Percentiles rank a stretch among this genome's conserved stretches.
Conservation (phyloP, 2,329 filamentous ascomycete genomes). For the Periconia macrospinosa region DNA sequence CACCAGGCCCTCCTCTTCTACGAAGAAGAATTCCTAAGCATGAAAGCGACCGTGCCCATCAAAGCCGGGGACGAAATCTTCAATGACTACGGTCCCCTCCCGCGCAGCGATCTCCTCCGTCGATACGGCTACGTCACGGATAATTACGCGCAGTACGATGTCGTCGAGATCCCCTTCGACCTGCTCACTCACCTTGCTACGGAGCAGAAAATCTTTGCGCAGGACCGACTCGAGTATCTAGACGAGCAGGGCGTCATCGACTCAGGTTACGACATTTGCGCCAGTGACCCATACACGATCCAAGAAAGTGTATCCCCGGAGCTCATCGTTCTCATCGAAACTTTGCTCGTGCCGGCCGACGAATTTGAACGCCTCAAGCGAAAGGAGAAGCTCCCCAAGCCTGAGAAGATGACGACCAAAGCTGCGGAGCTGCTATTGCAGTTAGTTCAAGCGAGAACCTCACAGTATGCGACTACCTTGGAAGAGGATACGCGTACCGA, state of each 20-base stretch:
- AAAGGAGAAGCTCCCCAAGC: slow-evolving; percentile 49
- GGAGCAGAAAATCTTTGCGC: slow-evolving; percentile 13
- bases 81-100: slow-evolving; percentile 86
- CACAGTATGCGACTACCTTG: slow-evolving; percentile 58
- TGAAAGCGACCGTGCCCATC: slow-evolving; percentile 71
- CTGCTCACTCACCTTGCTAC: slow-evolving; percentile 48
- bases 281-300: slow-evolving; percentile 34
- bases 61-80: slow-evolving; percentile 73
- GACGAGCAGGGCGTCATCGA: slow-evolving; percentile 68
- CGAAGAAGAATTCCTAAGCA: slow-evolving; percentile 63
- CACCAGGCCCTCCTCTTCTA: slow-evolving; percentile 62
- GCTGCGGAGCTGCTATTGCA: slow-evolving; percentile 44
- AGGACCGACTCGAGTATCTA: slow-evolving; percentile 54
- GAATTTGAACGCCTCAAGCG: slow-evolving; percentile 47
- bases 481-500: slow-evolving; percentile 55
- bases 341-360: slow-evolving; percentile 44
- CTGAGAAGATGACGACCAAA: slow-evolving; percentile 42
- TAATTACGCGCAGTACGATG: slow-evolving; percentile 77
- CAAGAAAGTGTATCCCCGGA: slow-evolving; percentile 46
- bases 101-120: slow-evolving; percentile 78
- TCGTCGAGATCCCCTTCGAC: slow-evolving; percentile 73
- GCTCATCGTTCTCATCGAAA: slow-evolving; percentile 48
- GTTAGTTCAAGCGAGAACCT: slow-evolving; percentile 44
- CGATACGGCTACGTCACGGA: slow-evolving; percentile 86
- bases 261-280: slow-evolving; percentile 66